Evolutionary conservation across 257 asterid genomes (phyloP), one percentile per base, ranked within the genome.

Genomic region (Striga asiatica): DNA sequence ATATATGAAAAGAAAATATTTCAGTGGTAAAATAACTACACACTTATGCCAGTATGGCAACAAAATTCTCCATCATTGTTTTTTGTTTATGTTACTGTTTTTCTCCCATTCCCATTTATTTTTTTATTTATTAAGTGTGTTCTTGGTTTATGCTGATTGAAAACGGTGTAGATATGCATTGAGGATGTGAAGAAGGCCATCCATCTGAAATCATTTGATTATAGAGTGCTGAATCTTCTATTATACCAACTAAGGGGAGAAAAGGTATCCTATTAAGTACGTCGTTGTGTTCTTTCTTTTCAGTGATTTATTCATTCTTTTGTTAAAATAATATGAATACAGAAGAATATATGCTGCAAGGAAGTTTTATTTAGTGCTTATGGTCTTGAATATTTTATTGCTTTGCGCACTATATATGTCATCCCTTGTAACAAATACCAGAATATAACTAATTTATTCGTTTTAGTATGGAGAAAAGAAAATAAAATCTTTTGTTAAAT

Each of bases 191-290:
- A 52, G 35, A 79, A 71, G 73, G 99, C 99, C 37, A 75, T 82
- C 59, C 84, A 74, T 71, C 71, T 88, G 72, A 92, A 92, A 73
- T 92, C 99, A 43, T 92, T 92, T 21, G 98, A 92, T 67, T 88
- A 82, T 64, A 83, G 95, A 29, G 89, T 88, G 67, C 79, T 92
- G 71, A 84, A 88, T 78, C 93, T 88, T 68, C 75, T 88, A 45
- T 57, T 92, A 41, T 92, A 81, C 69, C 97, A 81, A 72, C 69
- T 92, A 62, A 76, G 71, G 64, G 77, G 81, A 35, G 86, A 78
- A 73, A 69, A 76, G 95, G 97, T 92, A 78, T 60, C 38, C 28
- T 48, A 24, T 53, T 50, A 49, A 24, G 23, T 14, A 4, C 31
- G 28, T 31, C 51, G 47, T 22, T 16, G 34, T 62, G 23, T 50